Evolutionary conservation across 108 stramenopile genomes (phyloP).

Genomic region (Skeletonema menzelii): DNA sequence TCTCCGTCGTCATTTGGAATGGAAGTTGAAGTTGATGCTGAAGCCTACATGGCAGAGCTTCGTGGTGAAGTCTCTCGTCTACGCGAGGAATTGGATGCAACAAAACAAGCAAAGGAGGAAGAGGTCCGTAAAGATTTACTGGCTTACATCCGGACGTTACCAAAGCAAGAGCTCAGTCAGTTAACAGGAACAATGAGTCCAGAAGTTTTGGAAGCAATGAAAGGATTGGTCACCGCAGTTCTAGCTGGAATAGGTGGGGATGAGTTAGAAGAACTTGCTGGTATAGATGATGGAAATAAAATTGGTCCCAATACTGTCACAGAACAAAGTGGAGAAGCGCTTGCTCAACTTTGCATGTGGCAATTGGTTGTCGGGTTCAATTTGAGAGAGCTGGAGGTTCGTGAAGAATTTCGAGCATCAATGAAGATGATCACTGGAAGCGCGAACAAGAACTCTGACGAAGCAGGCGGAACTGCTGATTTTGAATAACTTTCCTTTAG

Average conservation of each 20-base stretch:
- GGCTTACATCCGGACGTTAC: conserved; percentile 91
- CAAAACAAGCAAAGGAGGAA: conserved; percentile 70
- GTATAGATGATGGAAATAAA: conserved; percentile 43
- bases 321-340: conserved; percentile 89
- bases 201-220: conserved; percentile 95
- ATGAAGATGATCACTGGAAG: conserved; percentile 53
- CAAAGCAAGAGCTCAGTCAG: conserved; percentile 71
- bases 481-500: not conserved
- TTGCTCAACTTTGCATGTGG: conserved; percentile 99
- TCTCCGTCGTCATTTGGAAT: conserved; percentile 16
- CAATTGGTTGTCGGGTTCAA: conserved; percentile 95
- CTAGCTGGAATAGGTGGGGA: conserved; percentile 74
- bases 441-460: not conserved
- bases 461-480: not conserved
- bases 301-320: conserved; percentile 82
- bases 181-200: conserved; percentile 86
- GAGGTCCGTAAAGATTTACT: conserved; percentile 88
- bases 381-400: conserved; percentile 90
- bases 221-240: conserved; percentile 87
- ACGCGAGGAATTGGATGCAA: conserved; percentile 63
- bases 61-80: conserved; percentile 77
- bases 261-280: conserved; percentile 69
- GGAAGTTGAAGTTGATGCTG: conserved; percentile 90
- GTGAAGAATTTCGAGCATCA: conserved; percentile 62
- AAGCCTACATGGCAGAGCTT: conserved; percentile 91